These are phyloP conservation scores for Arxiozyma slooffiae DNA, from an alignment of 1,139 yeast species.

Conservation along the genomic window DNA sequence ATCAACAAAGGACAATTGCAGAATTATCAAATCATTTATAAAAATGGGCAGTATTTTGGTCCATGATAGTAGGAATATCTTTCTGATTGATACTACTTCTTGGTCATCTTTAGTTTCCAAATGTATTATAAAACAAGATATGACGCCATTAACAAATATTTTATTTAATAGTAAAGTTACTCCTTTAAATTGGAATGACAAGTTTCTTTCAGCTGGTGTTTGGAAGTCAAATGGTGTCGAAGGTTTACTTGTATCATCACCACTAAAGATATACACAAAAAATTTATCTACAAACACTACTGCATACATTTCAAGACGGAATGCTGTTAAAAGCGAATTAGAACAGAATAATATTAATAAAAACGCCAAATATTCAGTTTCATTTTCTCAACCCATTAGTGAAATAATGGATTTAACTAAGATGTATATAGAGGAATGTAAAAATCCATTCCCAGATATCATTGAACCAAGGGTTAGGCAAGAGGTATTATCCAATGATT, in stretches of 20 bases:
- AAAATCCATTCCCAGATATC: constrained; percentile 11
- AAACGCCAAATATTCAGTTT: not conserved
- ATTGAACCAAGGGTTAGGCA: constrained; percentile 20
- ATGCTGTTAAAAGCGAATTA: not conserved
- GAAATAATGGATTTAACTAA: constrained; percentile 17
- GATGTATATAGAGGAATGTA: constrained; percentile 11
- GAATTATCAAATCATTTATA: not conserved
- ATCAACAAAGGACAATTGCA: not conserved
- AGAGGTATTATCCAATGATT: constrained; percentile 14
- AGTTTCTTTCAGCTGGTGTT: constrained; percentile 8
- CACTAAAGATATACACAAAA: constrained; percentile 1
- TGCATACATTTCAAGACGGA: not conserved
- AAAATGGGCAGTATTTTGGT: constrained; percentile 11
- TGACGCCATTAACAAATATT: constrained; percentile 11
- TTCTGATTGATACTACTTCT: constrained; percentile 10
- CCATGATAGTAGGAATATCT: not conserved
- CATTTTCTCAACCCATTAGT: constrained; percentile 17
- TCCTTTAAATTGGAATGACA: constrained; percentile 4
- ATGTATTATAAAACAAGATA: constrained; percentile 18
- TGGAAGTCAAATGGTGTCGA: constrained; percentile 10
- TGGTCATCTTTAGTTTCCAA: constrained; percentile 16
- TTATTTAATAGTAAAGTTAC: constrained; percentile 12
- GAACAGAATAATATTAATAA: not conserved
- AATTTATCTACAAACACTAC: not conserved
- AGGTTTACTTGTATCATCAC: constrained; percentile 10